These are phyloP conservation scores for Saccharomycopsis hybrid DNA, from an alignment of 1,139 yeast species.

Conservation along the genomic window DNA sequence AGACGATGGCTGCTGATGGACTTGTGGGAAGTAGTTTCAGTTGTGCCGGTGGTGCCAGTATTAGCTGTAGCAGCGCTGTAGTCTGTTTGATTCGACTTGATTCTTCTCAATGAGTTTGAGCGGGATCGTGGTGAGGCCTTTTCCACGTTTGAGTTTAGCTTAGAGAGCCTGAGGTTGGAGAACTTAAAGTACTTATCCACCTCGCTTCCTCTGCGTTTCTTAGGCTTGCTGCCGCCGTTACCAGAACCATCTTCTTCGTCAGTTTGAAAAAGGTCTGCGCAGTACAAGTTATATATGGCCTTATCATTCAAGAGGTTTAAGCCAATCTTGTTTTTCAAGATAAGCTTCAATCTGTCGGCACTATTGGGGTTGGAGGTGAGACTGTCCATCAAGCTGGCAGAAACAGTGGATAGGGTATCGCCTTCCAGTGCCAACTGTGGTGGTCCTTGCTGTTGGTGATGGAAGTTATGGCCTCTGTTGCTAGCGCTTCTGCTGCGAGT, in stretches of 20 bases:
- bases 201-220: too few relatives aligned
- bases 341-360: neutral
- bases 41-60: neutral
- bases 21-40: neutral
- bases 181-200: too few relatives aligned
- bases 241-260: too few relatives aligned
- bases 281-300: constrained; percentile 13
- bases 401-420: too few relatives aligned
- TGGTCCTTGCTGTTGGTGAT: too few relatives aligned
- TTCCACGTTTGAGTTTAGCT: neutral
- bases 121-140: neutral
- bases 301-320: constrained; percentile 11
- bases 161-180: neutral
- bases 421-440: too few relatives aligned
- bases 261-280: too few relatives aligned
- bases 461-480: too few relatives aligned
- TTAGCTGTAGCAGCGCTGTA: neutral
- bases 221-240: too few relatives aligned
- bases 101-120: neutral
- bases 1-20: neutral
- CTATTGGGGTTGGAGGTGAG: neutral
- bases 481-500: too few relatives aligned
- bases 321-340: constrained; percentile 9
- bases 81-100: neutral
- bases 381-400: too few relatives aligned